Evolutionary conservation across 2,329 filamentous ascomycete species (phyloP).

Genomic region (Canariomyces notabilis): DNA sequence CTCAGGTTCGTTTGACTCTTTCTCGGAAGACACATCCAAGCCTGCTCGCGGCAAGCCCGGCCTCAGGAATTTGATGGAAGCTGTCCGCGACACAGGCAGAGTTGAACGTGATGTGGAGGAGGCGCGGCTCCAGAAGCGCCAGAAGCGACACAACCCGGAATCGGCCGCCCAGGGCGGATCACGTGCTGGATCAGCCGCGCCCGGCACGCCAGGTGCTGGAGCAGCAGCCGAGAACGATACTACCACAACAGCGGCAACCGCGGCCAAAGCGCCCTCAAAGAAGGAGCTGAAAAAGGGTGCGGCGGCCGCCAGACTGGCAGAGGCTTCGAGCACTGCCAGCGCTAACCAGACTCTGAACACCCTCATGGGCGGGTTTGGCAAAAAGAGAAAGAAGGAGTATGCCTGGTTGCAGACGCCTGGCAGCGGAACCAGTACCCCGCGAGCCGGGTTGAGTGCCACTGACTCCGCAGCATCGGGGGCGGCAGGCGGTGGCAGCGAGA

Average conservation of each 20-base stretch:
- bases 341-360: slow-evolving; percentile 80
- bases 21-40: slow-evolving; percentile 31
- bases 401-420: slow-evolving; percentile 64
- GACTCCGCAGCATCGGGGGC: slow-evolving; percentile 31
- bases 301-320: slow-evolving; percentile 70
- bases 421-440: slow-evolving; percentile 51
- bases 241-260: too few species aligned
- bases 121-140: slow-evolving; percentile 61
- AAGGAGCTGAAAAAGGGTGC: slow-evolving; percentile 77
- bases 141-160: slow-evolving; percentile 56
- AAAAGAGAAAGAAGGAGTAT: slow-evolving; percentile 64
- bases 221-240: slow-evolving; percentile 60
- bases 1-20: slow-evolving; percentile 36
- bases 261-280: slow-evolving; percentile 67
- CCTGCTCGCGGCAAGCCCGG: slow-evolving; percentile 23
- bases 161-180: slow-evolving; percentile 43
- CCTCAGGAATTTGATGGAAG: slow-evolving; percentile 44
- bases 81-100: slow-evolving; percentile 57
- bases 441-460: slow-evolving; percentile 23
- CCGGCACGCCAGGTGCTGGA: slow-evolving; percentile 56
- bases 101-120: slow-evolving; percentile 70
- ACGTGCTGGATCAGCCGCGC: slow-evolving; percentile 52
- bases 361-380: slow-evolving; percentile 60
- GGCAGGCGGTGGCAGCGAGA: slow-evolving; percentile 4
- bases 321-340: slow-evolving; percentile 72